Evolutionary conservation across 768 basidiomycete genomes (phyloP), one percentile per base, ranked within the genome.

Genomic region (Arthromyces matolae): DNA sequence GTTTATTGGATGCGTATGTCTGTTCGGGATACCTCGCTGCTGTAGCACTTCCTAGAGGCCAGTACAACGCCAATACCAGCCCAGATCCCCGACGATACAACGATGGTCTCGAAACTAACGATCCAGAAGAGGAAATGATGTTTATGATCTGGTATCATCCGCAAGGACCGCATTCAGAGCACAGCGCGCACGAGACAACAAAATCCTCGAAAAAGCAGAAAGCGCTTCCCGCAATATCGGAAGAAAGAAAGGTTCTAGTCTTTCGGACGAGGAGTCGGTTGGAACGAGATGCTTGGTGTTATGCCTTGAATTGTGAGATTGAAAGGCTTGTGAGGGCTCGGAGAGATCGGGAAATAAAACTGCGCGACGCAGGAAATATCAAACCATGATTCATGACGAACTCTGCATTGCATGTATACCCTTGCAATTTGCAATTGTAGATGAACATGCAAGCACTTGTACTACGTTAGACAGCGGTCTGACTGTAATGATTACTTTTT

Each of bases 211-310:
- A 66, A 23, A 40, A 60, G 43, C 44, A 60, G 19, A 63, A 65
- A 46, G 47, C 52, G 8, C 55, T 82, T 27, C 89, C 78, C 25
- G 61, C 68, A 20, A 66, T 84, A 45, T 81, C 74, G 36, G 73
- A 71, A 50, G 83, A 81, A 57, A 69, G 79, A 50, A 83, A 84
- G 62, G 56, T 83, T 46, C 57, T 77, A 13, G 75, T 93, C 1
- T 85, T 87, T 56, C 77, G 82, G 52, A 83, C 86, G 42, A 74
- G 93, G 61, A 92, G 82, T 60, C 83, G 84, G 67, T 71, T 97
- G 29, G 95, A 98, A 65, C 73, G 94, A 23, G 93, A 98, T 64
- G 77, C 85, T 23, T 97, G 94, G 94, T 92, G 92, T 57, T 96
- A 89, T 87, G 91, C 90, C 1, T 67, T 98, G 56, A 93, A 90